These are phyloP conservation scores for Lecanoromycetidae sp. DNA, from an alignment of 2,329 filamentous ascomycete species.

Conservation along the genomic window DNA sequence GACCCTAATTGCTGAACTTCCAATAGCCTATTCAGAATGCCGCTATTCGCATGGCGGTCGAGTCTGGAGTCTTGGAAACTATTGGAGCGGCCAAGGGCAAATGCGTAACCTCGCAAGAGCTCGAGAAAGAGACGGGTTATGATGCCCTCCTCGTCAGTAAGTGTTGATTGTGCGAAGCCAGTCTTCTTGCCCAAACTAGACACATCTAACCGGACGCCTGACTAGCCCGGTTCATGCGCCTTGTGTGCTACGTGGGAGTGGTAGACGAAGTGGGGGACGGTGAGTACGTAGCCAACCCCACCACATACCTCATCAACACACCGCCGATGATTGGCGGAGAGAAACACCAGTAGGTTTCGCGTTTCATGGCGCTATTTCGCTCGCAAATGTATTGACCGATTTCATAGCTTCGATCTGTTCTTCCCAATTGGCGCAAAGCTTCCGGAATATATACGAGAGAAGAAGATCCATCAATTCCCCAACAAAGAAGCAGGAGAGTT, in stretches of 20 bases:
- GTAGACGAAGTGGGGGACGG: constrained; percentile 13
- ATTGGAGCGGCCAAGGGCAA: constrained; percentile 17
- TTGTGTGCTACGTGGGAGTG: constrained; percentile 13
- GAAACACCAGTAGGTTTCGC: constrained; percentile 9
- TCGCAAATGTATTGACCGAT: too few relatives aligned
- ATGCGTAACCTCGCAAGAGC: constrained; percentile 22
- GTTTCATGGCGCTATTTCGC: too few relatives aligned
- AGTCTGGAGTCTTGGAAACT: constrained; percentile 23
- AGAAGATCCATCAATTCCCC: constrained; percentile 4
- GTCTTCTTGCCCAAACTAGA: too few relatives aligned
- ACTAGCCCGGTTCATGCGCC: constrained; percentile 12
- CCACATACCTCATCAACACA: constrained; percentile 7
- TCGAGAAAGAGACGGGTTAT: constrained; percentile 23
- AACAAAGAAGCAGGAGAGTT: background rate
- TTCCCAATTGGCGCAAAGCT: constrained; percentile 25
- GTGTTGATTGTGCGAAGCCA: too few relatives aligned
- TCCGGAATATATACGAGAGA: constrained; percentile 23
- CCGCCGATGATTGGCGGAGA: constrained; percentile 4
- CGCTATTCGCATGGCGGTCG: constrained; percentile 24
- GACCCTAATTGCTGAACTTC: background rate
- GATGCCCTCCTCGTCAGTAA: constrained; percentile 25
- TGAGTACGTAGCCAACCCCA: constrained; percentile 11
- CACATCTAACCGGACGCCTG: too few relatives aligned
- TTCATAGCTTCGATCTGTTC: constrained; percentile 25
- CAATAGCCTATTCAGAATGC: constrained; percentile 27